Percentiles rank a stretch among this genome's conserved stretches.
These are phyloP conservation scores for Penicillium crystallinum DNA, from an alignment of 495 filamentous ascomycete genomes.

Conservation along the genomic window DNA sequence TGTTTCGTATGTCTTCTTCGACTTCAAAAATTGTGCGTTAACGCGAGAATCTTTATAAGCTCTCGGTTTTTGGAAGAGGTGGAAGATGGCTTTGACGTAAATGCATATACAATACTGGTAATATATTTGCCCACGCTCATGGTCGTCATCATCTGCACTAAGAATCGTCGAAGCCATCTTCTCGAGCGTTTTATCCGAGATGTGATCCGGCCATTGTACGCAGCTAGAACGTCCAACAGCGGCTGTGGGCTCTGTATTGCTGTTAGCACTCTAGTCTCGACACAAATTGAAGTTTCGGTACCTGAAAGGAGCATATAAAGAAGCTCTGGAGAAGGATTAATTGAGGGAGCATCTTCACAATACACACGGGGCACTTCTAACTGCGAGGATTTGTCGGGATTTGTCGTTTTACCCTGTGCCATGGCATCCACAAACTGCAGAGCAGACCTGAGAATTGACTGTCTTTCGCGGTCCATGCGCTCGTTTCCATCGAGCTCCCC, in stretches of 20 bases:
- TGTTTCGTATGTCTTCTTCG: conserved; percentile 17
- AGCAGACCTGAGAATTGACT: conserved; percentile 20
- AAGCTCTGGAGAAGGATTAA: conserved; percentile 18
- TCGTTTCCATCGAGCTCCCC: conserved; percentile 19
- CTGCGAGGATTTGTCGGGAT: not conserved
- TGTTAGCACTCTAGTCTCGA: not conserved
- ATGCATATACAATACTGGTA: conserved; percentile 28
- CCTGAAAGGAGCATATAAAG: conserved; percentile 28
- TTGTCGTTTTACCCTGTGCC: conserved; percentile 5
- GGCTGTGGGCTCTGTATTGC: conserved; percentile 6
- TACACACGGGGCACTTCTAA: conserved; percentile 1
- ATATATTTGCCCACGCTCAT: conserved; percentile 12
- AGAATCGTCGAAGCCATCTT: conserved; percentile 18
- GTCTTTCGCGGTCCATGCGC: conserved; percentile 15
- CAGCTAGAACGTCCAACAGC: not conserved
- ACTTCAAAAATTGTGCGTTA: conserved; percentile 16
- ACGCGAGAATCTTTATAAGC: conserved; percentile 11
- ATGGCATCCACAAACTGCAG: conserved; percentile 21
- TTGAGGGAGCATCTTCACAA: not conserved
- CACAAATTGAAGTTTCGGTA: not conserved
- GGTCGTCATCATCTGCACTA: not conserved
- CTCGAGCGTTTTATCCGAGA: conserved; percentile 19
- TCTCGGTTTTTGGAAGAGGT: conserved; percentile 16
- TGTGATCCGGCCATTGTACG: conserved; percentile 29
- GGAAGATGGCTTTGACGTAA: conserved; percentile 24